Percentiles rank a stretch among this genome's conserved stretches.
Evolutionary conservation across 805 yeast genomes (phyloP).

Genomic region (Wickerhamomyces bovis): DNA sequence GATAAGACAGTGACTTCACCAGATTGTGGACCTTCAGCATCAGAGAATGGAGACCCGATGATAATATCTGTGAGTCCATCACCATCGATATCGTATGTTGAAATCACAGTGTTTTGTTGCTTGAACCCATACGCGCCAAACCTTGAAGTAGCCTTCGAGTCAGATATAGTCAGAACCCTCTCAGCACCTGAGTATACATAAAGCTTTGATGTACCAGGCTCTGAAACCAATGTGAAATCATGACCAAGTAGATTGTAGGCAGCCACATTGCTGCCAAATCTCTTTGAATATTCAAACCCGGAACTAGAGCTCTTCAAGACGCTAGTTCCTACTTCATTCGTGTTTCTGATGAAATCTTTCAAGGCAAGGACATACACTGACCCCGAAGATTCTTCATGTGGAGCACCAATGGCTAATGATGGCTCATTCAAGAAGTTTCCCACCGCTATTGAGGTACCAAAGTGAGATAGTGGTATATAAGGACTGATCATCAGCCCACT

Average conservation of each 20-base stretch:
- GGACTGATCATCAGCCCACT: conserved; percentile 17
- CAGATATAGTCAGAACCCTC: conserved; percentile 23
- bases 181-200: conserved; percentile 29
- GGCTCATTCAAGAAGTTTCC: conserved; percentile 36
- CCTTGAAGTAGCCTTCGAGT: conserved; percentile 19
- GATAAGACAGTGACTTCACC: conserved; percentile 32
- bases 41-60: conserved; percentile 39
- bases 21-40: conserved; percentile 27
- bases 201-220: conserved; percentile 46
- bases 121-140: conserved; percentile 39
- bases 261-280: conserved; percentile 39
- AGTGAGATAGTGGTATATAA: conserved; percentile 26
- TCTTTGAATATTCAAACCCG: conserved; percentile 20
- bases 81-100: conserved; percentile 28
- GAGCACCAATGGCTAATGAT: conserved; percentile 47
- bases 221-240: conserved; percentile 38
- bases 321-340: not conserved
- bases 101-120: conserved; percentile 33
- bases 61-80: conserved; percentile 38
- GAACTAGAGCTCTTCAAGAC: not conserved
- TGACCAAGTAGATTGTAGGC: conserved; percentile 23
- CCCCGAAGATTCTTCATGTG: conserved; percentile 38
- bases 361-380: conserved; percentile 41
- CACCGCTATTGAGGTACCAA: conserved; percentile 40
- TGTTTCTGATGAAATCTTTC: conserved; percentile 17